These are phyloP conservation scores for Eucalyptus fibrosa DNA, from an alignment of 345 rosid genomes.

Conservation along the genomic window DNA sequence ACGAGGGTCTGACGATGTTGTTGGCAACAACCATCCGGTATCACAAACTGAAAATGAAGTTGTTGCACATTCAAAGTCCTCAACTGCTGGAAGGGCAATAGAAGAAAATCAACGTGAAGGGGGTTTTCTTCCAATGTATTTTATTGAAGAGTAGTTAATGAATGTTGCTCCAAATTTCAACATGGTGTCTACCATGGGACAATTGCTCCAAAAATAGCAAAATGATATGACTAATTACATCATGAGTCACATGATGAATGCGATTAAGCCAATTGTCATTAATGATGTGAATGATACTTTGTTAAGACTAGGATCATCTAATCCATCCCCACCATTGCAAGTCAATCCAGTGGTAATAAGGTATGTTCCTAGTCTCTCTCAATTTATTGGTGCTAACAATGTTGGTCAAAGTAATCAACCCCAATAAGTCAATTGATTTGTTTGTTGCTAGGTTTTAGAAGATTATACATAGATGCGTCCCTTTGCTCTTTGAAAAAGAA, in stretches of 20 bases:
- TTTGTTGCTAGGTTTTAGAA: not conserved
- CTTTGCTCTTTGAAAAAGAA: not conserved
- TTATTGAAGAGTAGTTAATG: not conserved
- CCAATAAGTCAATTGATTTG: not conserved
- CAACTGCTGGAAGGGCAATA: too few species aligned
- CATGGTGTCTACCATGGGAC: not conserved
- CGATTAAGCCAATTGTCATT: not conserved
- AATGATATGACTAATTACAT: not conserved
- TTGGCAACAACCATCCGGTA: not conserved
- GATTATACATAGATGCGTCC: not conserved
- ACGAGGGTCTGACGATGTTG: not conserved
- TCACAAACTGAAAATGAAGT: not conserved
- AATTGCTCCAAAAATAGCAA: not conserved
- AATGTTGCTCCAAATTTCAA: not conserved
- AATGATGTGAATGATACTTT: not conserved
- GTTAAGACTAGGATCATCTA: not conserved
- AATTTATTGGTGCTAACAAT: not conserved
- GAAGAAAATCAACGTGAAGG: not conserved
- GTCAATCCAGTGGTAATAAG: not conserved
- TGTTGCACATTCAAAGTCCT: too few species aligned
- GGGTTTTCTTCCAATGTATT: not conserved
- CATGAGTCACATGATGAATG: not conserved
- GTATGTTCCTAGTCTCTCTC: not conserved
- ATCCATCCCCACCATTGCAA: not conserved
- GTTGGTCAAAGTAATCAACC: not conserved